Evolutionary conservation across 768 basidiomycete species (phyloP).

Genomic region (Gloeopeniophorella convolvens): DNA sequence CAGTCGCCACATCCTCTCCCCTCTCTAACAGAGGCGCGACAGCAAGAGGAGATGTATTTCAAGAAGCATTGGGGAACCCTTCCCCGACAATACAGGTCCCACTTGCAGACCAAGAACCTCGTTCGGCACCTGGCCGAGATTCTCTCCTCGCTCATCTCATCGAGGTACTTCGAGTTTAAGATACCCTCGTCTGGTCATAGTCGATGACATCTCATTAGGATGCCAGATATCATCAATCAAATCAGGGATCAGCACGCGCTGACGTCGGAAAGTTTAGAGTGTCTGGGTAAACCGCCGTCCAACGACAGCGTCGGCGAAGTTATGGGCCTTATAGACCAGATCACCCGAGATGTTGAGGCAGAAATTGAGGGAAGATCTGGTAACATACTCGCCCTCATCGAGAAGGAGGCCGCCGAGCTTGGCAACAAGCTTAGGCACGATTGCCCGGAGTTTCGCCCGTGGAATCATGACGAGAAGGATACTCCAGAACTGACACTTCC

Average conservation of each 20-base stretch:
- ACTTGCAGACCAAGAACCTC: conserved; percentile 1
- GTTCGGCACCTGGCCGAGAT: conserved; percentile 4
- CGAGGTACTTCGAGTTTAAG: background rate
- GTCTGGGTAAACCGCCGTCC: conserved; percentile 45
- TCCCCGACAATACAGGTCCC: background rate
- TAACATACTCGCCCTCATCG: conserved; percentile 17
- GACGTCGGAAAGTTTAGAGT: conserved; percentile 25
- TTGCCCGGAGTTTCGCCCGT: conserved; percentile 17
- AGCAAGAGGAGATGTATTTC: background rate
- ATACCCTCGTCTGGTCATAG: background rate
- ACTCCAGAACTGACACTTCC: background rate
- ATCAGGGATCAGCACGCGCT: conserved; percentile 34
- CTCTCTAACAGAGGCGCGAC: background rate
- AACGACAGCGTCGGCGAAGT: conserved; percentile 50
- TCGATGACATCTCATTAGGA: conserved; percentile 29
- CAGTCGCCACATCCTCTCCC: background rate
- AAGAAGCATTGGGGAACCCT: conserved; percentile 1
- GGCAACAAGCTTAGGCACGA: conserved; percentile 6
- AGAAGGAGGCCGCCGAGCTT: background rate
- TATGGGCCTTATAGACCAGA: conserved; percentile 37
- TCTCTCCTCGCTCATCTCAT: background rate
- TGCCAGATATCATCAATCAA: conserved; percentile 53
- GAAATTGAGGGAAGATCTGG: conserved; percentile 45
- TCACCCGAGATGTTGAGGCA: conserved; percentile 35
- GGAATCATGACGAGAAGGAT: background rate